A percentile compares a stretch with the other conserved stretches of the same genome.
These are phyloP conservation scores for Penicillium cosmopolitanum DNA, from an alignment of 495 filamentous ascomycete species.

Conservation along the genomic window DNA sequence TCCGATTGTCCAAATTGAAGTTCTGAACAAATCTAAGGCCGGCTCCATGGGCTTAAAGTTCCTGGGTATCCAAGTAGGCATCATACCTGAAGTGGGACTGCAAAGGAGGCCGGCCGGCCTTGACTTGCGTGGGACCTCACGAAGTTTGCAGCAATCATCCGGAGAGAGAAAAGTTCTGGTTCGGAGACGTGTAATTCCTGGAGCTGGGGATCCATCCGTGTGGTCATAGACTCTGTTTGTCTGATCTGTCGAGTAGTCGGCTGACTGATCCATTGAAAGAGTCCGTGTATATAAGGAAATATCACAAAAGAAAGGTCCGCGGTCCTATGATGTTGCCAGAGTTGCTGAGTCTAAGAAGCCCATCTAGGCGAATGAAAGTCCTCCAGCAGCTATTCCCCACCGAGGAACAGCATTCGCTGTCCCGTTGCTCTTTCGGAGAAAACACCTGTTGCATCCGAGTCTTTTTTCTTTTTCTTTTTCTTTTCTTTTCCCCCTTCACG, in stretches of 20 bases:
- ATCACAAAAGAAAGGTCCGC: slow-evolving; percentile 1
- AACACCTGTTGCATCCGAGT: neutral
- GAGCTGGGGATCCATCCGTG: neutral
- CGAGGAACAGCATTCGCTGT: neutral
- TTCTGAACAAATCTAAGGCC: neutral
- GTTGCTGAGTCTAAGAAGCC: neutral
- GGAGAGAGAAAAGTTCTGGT: too few species aligned
- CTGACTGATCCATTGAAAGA: slow-evolving; percentile 2
- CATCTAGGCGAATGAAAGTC: neutral
- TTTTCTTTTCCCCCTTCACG: slow-evolving; percentile 2
- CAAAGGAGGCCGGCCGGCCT: neutral
- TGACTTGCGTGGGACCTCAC: too few species aligned
- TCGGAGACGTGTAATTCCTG: too few species aligned
- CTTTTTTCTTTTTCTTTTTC: neutral
- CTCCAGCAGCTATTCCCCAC: neutral
- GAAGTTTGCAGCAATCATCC: too few species aligned
- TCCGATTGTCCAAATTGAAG: neutral
- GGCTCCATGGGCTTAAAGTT: too few species aligned
- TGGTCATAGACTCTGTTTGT: slow-evolving; percentile 1
- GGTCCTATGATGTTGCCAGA: slow-evolving; percentile 1
- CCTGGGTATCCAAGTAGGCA: neutral
- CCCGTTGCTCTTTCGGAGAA: neutral
- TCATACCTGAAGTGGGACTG: neutral
- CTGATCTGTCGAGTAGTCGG: slow-evolving; percentile 11
- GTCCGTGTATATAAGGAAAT: slow-evolving; percentile 7